Conservation (phyloP, 2,329 filamentous ascomycete species). For the Xylariaceae sp. region DNA sequence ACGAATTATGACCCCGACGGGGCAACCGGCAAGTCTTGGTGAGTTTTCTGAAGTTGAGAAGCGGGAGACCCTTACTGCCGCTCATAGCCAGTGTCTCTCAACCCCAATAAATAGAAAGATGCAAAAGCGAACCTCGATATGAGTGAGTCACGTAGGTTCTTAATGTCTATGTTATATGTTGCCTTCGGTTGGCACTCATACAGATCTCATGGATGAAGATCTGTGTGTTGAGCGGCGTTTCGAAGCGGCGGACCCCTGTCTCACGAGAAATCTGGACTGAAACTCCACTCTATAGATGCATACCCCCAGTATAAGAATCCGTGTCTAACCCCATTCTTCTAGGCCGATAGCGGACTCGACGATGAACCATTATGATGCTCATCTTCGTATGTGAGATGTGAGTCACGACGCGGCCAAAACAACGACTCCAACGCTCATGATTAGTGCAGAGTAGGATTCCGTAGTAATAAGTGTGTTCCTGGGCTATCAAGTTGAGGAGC, state of each 20-base stretch:
- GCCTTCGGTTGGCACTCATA: too few species aligned
- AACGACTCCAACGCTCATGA: too few species aligned
- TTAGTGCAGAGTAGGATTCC: too few species aligned
- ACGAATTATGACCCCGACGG: too few species aligned
- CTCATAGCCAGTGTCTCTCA: not conserved
- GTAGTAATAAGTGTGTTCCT: too few species aligned
- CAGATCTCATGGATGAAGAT: not conserved
- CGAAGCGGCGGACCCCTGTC: not conserved
- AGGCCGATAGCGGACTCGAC: not conserved
- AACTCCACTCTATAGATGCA: not conserved
- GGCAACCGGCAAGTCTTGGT: slow-evolving; percentile 6
- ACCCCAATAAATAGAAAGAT: too few species aligned
- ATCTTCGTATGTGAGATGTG: not conserved
- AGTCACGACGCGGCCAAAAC: not conserved
- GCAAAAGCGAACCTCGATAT: not conserved
- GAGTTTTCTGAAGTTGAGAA: slow-evolving; percentile 12
- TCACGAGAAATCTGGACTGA: not conserved
- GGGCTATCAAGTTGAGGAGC: too few species aligned
- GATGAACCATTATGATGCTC: too few species aligned
- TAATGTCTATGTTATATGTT: too few species aligned
- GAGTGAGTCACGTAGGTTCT: not conserved
- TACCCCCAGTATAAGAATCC: not conserved
- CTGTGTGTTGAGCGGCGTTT: not conserved
- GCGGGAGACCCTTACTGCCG: slow-evolving; percentile 6
- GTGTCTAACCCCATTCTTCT: not conserved